phyloP scores from a whole-genome alignment of 371 early-diverging fungal species.

The Syncephalastrum contaminatum region DNA sequence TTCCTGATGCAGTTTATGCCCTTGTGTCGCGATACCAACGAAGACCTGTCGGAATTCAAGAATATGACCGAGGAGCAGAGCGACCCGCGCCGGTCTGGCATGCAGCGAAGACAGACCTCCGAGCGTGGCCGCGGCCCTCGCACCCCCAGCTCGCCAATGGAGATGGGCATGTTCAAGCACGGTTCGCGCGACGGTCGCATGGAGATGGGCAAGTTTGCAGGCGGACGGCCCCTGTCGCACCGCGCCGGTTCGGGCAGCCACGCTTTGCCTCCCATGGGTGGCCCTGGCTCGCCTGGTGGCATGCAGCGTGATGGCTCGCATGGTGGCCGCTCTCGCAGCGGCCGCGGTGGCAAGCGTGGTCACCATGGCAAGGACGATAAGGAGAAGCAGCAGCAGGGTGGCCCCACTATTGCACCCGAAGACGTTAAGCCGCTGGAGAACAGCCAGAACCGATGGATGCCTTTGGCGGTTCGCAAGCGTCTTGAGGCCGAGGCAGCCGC shows the following conservation, averaged over 20 bases:
- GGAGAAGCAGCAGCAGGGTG: slow-evolving; percentile 36
- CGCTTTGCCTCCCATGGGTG: slow-evolving; percentile 32
- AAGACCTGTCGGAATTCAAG: slow-evolving; percentile 66
- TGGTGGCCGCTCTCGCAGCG: slow-evolving; percentile 48
- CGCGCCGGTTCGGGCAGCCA: slow-evolving; percentile 55
- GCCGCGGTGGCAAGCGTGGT: slow-evolving; percentile 55
- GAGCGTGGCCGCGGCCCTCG: slow-evolving; percentile 61
- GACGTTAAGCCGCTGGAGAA: slow-evolving; percentile 75
- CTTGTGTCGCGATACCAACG: slow-evolving; percentile 65
- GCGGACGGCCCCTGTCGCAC: slow-evolving; percentile 43
- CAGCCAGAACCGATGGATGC: slow-evolving; percentile 86
- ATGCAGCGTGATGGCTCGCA: slow-evolving; percentile 58
- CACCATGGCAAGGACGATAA: slow-evolving; percentile 38
- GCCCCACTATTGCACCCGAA: slow-evolving; percentile 61
- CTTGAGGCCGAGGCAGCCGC: slow-evolving; percentile 18
- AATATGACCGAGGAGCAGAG: slow-evolving; percentile 59
- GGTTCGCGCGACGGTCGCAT: slow-evolving; percentile 42
- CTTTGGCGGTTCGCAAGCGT: slow-evolving; percentile 41
- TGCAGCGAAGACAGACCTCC: slow-evolving; percentile 58
- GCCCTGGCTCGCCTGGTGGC: slow-evolving; percentile 49
- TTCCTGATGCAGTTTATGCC: slow-evolving; percentile 82
- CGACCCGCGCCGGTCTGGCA: slow-evolving; percentile 36
- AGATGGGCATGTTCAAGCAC: slow-evolving; percentile 47
- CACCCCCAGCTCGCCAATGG: slow-evolving; percentile 42
- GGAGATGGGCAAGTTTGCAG: slow-evolving; percentile 53